phyloP scores from a whole-genome alignment of 1,139 yeast species.

The Kluyveromyces sp. region DNA sequence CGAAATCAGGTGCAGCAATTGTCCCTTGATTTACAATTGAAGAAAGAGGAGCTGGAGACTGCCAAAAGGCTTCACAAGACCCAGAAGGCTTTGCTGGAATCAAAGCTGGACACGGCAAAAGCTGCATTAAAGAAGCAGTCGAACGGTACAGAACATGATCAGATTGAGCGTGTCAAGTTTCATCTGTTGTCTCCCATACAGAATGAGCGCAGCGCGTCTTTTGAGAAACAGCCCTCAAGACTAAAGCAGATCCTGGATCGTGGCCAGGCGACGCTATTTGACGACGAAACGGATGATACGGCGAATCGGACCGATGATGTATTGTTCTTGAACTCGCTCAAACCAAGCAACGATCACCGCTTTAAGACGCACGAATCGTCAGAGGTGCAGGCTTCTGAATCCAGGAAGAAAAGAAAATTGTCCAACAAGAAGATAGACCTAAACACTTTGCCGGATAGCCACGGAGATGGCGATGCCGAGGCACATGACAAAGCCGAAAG shows the following conservation, averaged over 20 bases:
- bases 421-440: conserved; percentile 20
- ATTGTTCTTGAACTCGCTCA: conserved; percentile 15
- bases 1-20: conserved; percentile 33
- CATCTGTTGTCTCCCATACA: conserved; percentile 22
- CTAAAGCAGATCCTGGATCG: conserved; percentile 16
- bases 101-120: conserved; percentile 33
- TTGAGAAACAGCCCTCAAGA: conserved; percentile 11
- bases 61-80: conserved; percentile 28
- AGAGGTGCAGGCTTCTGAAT: not conserved
- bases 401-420: conserved; percentile 17
- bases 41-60: conserved; percentile 28
- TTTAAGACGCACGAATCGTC: not conserved
- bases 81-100: conserved; percentile 32
- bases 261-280: conserved; percentile 19
- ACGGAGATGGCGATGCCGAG: conserved; percentile 6
- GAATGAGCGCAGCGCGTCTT: conserved; percentile 5
- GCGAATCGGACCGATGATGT: conserved; percentile 17
- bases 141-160: not conserved
- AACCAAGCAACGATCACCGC: conserved; percentile 1
- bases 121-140: conserved; percentile 24
- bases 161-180: conserved; percentile 10
- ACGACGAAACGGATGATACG: conserved; percentile 16
- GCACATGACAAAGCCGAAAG: conserved; percentile 1
- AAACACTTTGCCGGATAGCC: not conserved
- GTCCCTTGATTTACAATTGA: conserved; percentile 25